Percentiles rank a stretch among this genome's conserved stretches.
phyloP scores from a whole-genome alignment of 2,329 filamentous ascomycete genomes.

The Teratosphaeria viscida region DNA sequence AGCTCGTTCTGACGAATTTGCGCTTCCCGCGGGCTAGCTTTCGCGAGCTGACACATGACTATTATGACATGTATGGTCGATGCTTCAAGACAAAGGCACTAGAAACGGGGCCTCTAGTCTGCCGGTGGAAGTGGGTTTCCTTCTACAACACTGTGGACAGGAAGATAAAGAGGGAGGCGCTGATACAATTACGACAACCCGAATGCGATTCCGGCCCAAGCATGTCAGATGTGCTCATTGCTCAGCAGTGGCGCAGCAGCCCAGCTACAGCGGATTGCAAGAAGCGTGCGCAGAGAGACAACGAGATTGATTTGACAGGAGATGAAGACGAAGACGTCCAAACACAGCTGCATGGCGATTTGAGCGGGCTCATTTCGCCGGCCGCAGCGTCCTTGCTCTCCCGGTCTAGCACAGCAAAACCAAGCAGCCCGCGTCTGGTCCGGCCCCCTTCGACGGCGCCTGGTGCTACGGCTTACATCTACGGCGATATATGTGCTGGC shows the following conservation, averaged over 20 bases:
- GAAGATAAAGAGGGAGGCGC: not conserved
- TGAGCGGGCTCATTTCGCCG: not conserved
- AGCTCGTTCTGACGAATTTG: constrained; percentile 43
- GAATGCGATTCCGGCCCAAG: constrained; percentile 2
- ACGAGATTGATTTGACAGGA: not conserved
- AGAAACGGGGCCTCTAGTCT: constrained; percentile 35
- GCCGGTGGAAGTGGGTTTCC: constrained; percentile 40
- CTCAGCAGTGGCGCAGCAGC: not conserved
- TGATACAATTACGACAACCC: not conserved
- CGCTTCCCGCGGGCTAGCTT: constrained; percentile 1
- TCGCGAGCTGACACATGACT: constrained; percentile 8
- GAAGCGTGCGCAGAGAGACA: not conserved
- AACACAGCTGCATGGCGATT: not conserved
- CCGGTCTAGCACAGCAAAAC: not conserved
- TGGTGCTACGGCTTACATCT: constrained; percentile 43
- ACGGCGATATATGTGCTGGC: constrained; percentile 63
- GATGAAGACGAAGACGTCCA: not conserved
- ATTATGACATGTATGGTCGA: not conserved
- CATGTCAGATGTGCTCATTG: constrained; percentile 1
- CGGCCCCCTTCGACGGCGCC: constrained; percentile 40
- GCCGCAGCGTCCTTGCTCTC: not conserved
- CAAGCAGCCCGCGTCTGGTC: not conserved
- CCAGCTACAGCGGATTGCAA: not conserved
- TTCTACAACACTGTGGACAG: constrained; percentile 14
- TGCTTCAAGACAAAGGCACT: not conserved